Evolutionary conservation across 2,329 filamentous ascomycete genomes (phyloP).

Genomic region (Cytospora chrysosperma): DNA sequence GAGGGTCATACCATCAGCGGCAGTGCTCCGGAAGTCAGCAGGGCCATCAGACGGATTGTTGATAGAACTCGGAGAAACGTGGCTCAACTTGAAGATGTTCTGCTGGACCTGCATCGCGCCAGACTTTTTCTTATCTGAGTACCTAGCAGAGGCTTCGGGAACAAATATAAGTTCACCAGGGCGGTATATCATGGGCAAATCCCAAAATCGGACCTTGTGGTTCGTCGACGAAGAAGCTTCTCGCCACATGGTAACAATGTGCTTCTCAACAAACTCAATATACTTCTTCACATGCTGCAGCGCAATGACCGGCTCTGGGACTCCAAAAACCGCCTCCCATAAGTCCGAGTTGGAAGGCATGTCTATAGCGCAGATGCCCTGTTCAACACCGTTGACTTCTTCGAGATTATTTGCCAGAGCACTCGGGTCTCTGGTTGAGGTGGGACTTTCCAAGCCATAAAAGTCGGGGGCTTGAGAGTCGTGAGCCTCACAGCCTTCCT

Average conservation of each 20-base stretch:
- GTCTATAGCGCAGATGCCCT: neutral
- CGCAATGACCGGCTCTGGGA: neutral
- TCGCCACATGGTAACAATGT: conserved; percentile 11
- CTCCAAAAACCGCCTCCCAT: neutral
- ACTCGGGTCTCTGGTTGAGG: neutral
- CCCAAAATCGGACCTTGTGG: conserved; percentile 4
- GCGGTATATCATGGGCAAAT: conserved; percentile 14
- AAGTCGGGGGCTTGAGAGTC: neutral
- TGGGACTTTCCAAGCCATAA: neutral
- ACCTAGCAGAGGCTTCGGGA: neutral
- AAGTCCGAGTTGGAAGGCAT: neutral
- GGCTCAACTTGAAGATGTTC: neutral
- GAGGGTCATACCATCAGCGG: neutral
- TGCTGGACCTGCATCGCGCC: neutral
- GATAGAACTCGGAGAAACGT: neutral
- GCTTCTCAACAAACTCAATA: conserved; percentile 7
- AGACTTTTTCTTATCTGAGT: neutral
- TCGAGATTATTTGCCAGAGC: neutral
- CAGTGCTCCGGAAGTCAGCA: neutral
- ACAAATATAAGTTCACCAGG: conserved; percentile 4
- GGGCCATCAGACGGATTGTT: neutral
- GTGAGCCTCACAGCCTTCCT: neutral
- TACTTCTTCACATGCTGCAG: conserved; percentile 4
- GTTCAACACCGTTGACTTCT: neutral
- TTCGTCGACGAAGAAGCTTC: conserved; percentile 4